Evolutionary conservation across 495 filamentous ascomycete species (phyloP).

Genomic region (Amphirosellinia nigrospora): DNA sequence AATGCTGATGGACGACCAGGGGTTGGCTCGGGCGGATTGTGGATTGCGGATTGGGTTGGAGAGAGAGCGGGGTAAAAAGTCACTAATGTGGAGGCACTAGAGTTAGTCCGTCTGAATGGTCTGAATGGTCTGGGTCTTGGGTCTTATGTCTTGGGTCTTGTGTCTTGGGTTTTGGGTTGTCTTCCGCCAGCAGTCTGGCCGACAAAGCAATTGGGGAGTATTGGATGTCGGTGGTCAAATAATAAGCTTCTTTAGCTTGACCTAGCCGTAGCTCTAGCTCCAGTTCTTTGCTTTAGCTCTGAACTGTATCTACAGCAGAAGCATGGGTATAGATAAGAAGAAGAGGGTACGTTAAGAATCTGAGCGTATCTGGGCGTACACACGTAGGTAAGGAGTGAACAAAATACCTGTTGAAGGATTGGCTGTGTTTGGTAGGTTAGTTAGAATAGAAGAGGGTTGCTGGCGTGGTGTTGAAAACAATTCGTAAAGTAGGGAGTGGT

Average conservation of each 20-base stretch:
- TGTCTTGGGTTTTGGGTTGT: no score
- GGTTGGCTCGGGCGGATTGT: background rate
- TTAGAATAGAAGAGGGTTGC: background rate
- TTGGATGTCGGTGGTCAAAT: background rate
- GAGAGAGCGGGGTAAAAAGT: constrained; percentile 15
- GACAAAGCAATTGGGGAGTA: background rate
- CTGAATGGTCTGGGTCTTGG: background rate
- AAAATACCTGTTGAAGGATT: background rate
- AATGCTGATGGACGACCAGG: constrained; percentile 5
- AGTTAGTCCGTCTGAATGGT: background rate
- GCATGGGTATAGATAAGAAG: background rate
- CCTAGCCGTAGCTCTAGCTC: background rate
- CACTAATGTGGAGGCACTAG: background rate
- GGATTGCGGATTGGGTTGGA: background rate
- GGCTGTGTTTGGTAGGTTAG: background rate
- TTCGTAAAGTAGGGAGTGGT: background rate
- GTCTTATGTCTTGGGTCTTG: no score
- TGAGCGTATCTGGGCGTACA: no score
- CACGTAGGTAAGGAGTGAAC: background rate
- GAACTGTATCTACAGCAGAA: background rate
- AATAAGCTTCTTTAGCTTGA: constrained; percentile 13
- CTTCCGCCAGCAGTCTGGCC: no score
- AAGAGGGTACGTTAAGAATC: background rate
- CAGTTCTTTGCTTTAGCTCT: background rate
- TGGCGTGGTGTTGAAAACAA: background rate